Conservation (phyloP, 768 basidiomycete species). For the Suillus lakei region DNA sequence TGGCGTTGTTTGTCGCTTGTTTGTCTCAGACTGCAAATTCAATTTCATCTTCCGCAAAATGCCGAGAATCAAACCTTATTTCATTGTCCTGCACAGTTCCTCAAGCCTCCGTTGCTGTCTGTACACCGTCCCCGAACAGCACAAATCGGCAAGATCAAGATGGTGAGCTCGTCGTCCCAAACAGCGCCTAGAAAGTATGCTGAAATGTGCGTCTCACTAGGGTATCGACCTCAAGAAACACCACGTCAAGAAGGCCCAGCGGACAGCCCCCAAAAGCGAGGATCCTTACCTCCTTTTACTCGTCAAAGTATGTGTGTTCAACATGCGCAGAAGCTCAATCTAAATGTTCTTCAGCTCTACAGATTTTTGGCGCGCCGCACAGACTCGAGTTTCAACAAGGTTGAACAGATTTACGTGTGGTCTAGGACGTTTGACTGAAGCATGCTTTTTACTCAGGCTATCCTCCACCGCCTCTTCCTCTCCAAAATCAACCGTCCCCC, state of each 20-base stretch:
- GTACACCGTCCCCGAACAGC: conserved; percentile 52
- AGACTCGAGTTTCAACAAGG: conserved; percentile 96
- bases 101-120: conserved; percentile 53
- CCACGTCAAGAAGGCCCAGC: conserved; percentile 98
- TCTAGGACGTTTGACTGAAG: conserved; percentile 24
- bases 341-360: conserved; percentile 71
- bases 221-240: conserved; percentile 96
- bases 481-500: conserved; percentile 98
- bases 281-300: conserved; percentile 98
- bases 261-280: conserved; percentile 97
- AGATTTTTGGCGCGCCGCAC: conserved; percentile 98
- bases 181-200: conserved; percentile 26
- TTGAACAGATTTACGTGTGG: conserved; percentile 29
- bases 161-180: conserved; percentile 70
- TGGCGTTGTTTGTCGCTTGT: conserved; percentile 47
- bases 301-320: conserved; percentile 76
- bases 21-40: conserved; percentile 28
- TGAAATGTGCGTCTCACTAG: conserved; percentile 43
- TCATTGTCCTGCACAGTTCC: conserved; percentile 63
- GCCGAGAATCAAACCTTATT: conserved; percentile 39
- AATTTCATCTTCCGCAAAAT: conserved; percentile 32
- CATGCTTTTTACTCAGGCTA: conserved; percentile 53
- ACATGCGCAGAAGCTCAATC: conserved; percentile 12
- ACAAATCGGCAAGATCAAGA: conserved; percentile 69
- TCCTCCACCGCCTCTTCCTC: conserved; percentile 96